Evolutionary conservation across 163 green algal species (phyloP).

Genomic region (Chlorella variabilis): DNA sequence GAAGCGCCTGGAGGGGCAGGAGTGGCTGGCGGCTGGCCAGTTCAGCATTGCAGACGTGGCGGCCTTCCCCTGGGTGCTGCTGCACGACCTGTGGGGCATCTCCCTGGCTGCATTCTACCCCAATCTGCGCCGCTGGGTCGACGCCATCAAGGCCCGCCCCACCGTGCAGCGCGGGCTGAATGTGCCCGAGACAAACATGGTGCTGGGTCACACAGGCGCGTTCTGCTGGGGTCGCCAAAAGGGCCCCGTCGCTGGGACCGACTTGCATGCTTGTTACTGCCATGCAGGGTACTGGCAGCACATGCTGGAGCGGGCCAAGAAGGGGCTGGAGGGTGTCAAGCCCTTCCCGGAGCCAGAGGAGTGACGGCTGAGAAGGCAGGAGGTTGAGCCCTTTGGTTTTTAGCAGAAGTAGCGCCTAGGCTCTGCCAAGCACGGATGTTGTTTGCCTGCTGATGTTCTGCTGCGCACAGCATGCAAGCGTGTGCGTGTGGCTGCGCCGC

Average conservation of each 20-base stretch:
- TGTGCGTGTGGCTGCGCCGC: no score
- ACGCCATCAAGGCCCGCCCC: slow-evolving; percentile 27
- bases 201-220: background rate
- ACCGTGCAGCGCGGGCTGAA: slow-evolving; percentile 32
- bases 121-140: slow-evolving; percentile 30
- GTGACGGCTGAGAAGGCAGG: no score
- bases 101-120: slow-evolving; percentile 20
- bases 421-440: no score
- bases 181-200: slow-evolving; percentile 32
- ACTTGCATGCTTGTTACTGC: no score
- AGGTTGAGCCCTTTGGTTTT: no score
- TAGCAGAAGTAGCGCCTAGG: no score
- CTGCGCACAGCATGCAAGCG: no score
- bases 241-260: no score
- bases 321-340: background rate
- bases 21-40: slow-evolving; percentile 48
- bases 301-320: background rate
- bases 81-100: slow-evolving; percentile 28
- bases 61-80: slow-evolving; percentile 54
- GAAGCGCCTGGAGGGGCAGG: slow-evolving; percentile 34
- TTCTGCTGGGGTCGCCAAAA: no score
- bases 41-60: slow-evolving; percentile 63
- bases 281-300: no score
- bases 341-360: slow-evolving; percentile 5
- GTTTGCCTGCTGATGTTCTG: no score